Conservation (phyloP, 208 protist genomes). For the Leishmania tarentolae region DNA sequence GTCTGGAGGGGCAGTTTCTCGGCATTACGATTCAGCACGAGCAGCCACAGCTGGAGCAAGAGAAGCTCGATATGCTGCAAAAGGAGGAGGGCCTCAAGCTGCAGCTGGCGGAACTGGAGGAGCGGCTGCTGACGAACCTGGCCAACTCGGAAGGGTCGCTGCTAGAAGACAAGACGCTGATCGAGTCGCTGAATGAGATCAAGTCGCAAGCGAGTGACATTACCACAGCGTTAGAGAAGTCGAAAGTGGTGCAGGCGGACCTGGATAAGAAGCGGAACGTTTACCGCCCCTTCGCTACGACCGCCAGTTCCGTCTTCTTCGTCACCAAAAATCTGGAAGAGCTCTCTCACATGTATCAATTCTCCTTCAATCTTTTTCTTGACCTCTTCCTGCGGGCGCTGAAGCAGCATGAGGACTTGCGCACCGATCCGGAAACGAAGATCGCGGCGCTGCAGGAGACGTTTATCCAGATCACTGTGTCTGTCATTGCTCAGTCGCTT, state of each 20-base stretch:
- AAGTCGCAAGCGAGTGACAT: constrained; percentile 95
- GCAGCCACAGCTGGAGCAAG: constrained; percentile 96
- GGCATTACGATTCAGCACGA: constrained; percentile 96
- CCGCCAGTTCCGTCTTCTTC: constrained; percentile 93
- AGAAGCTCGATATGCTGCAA: constrained; percentile 92
- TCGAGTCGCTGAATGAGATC: constrained; percentile 95
- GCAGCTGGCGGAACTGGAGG: constrained; percentile 93
- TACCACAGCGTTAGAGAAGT: constrained; percentile 82
- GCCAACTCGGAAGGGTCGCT: constrained; percentile 94
- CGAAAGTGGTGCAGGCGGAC: constrained; percentile 85
- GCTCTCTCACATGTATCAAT: constrained; percentile 98
- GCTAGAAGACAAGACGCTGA: constrained; percentile 95
- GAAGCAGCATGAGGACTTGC: constrained; percentile 61
- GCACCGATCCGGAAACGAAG: constrained; percentile 86
- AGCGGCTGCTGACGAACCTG: constrained; percentile 92
- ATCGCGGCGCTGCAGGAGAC: constrained; percentile 73
- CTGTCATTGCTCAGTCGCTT: constrained; percentile 85
- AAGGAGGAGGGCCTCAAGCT: constrained; percentile 97
- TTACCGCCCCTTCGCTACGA: constrained; percentile 93
- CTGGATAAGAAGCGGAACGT: constrained; percentile 95
- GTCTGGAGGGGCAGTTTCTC: constrained; percentile 97
- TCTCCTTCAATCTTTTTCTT: constrained; percentile 94
- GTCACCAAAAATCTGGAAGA: constrained; percentile 86
- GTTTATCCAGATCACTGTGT: constrained; percentile 87
- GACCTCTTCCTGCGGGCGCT: constrained; percentile 77